Percentiles rank a stretch among this genome's conserved stretches.
Conservation (phyloP, 805 yeast species). For the Scheffersomyces amazonensis region DNA sequence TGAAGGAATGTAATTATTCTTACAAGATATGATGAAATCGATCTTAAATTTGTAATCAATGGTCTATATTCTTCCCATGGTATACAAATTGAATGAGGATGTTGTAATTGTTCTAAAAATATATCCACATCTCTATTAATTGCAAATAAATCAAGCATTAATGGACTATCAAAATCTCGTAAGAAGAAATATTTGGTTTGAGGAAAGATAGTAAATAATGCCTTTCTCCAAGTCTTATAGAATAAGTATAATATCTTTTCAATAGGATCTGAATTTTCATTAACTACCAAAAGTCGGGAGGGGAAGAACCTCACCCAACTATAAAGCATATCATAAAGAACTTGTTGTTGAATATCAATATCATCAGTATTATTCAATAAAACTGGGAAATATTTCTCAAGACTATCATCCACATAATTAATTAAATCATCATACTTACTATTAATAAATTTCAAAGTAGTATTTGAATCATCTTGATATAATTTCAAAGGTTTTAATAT, state of each 20-base stretch:
- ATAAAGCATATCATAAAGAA: conserved; percentile 30
- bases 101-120: conserved; percentile 16
- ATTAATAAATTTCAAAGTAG: conserved; percentile 13
- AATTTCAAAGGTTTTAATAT: conserved; percentile 4
- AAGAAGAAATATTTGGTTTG: conserved; percentile 39
- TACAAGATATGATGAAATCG: conserved; percentile 25
- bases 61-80: conserved; percentile 12
- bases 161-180: conserved; percentile 39
- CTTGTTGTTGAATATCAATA: conserved; percentile 28
- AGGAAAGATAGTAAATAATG: conserved; percentile 33
- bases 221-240: conserved; percentile 30
- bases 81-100: conserved; percentile 10
- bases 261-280: conserved; percentile 22
- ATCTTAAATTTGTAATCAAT: conserved; percentile 14
- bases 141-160: conserved; percentile 34
- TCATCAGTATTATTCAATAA: conserved; percentile 20
- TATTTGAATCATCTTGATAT: conserved; percentile 1
- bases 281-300: conserved; percentile 20
- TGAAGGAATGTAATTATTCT: conserved; percentile 29
- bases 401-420: conserved; percentile 20
- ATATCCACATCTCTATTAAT: conserved; percentile 21
- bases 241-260: conserved; percentile 31
- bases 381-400: conserved; percentile 24
- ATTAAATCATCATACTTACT: conserved; percentile 20
- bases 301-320: conserved; percentile 36